Base-by-base conservation (phyloP, 345 rosid species). In the Aegle marmelos region DNA sequence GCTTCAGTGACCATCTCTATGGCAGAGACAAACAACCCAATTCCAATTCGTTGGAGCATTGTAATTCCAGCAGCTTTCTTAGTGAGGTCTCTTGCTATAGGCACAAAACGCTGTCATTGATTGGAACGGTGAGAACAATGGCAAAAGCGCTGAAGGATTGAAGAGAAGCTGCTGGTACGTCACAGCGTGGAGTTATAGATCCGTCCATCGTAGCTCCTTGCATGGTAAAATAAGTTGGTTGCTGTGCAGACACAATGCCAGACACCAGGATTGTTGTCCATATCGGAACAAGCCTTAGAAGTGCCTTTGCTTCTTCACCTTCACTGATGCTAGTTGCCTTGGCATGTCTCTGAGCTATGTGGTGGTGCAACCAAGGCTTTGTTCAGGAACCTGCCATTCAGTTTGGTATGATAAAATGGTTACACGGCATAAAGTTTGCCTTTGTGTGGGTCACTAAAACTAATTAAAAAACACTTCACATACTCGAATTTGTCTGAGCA, bases 21-120 rank as follows among this genome's bases (percentile, higher is more conserved):
- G 13, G 73, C 80, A 8, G 90, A 91, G 57, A 89, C 28, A 70
- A 81, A 82, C 70, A 91, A 74, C 1, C 94, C 94, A 4, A 69
- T 83, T 56, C 94, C 94, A 2, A 89, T 88, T 76, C 93, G 89
- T 76, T 89, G 91, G 36, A 91, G 92, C 94, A 88, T 85, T 14
- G 90, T 88, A 67, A 91, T 84, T 41, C 93, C 94, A 0, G 89
- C 66, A 31, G 90, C 91, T 68, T 81, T 82, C 61, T 82, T 77
- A 0, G 88, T 88, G 30, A 85, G 76, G 17, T 74, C 72, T 78
- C 94, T 86, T 16, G 79, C 87, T 6, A 87, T 16, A 31, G 92
- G 91, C 76, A 91, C 90, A 4, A 89, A 69, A 89, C 4, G 4
- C 83, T 81, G 58, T 83, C 92, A 56, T 91, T 88, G 13, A 91